Evolutionary conservation across 1,139 yeast genomes (phyloP).

Genomic region (Candida glucosophila): DNA sequence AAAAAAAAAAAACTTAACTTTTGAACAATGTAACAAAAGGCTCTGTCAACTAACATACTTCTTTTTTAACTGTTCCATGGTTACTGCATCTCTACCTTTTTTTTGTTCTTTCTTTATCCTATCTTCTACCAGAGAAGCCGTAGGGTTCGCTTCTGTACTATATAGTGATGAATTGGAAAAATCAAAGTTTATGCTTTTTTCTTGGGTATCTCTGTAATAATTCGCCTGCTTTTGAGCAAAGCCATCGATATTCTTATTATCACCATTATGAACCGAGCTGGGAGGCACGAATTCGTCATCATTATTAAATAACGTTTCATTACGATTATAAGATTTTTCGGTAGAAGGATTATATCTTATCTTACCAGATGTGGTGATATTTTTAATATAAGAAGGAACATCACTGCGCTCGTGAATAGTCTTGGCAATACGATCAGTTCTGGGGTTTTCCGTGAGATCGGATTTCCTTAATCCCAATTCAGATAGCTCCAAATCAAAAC

Average conservation of each 20-base stretch:
- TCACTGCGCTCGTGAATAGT: constrained; percentile 43
- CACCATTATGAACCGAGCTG: constrained; percentile 38
- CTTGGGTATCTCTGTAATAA: too few species aligned
- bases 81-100: too few species aligned
- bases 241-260: too few species aligned
- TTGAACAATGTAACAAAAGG: too few species aligned
- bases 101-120: too few species aligned
- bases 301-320: constrained; percentile 39
- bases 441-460: constrained; percentile 19
- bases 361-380: constrained; percentile 21
- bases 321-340: neutral
- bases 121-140: too few species aligned
- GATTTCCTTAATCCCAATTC: constrained; percentile 34
- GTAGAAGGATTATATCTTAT: constrained; percentile 7
- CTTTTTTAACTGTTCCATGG: too few species aligned
- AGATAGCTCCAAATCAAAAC: constrained; percentile 38
- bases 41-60: too few species aligned
- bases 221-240: constrained; percentile 51
- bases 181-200: constrained; percentile 1
- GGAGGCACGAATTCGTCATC: constrained; percentile 46
- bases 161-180: constrained; percentile 1
- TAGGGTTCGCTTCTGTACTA: neutral
- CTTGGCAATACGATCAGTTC: constrained; percentile 28
- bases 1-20: too few species aligned
- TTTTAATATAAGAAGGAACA: constrained; percentile 41